Base-by-base conservation (phyloP, 192 early-diverging fungal genomes). In the Linderina pennispora region DNA sequence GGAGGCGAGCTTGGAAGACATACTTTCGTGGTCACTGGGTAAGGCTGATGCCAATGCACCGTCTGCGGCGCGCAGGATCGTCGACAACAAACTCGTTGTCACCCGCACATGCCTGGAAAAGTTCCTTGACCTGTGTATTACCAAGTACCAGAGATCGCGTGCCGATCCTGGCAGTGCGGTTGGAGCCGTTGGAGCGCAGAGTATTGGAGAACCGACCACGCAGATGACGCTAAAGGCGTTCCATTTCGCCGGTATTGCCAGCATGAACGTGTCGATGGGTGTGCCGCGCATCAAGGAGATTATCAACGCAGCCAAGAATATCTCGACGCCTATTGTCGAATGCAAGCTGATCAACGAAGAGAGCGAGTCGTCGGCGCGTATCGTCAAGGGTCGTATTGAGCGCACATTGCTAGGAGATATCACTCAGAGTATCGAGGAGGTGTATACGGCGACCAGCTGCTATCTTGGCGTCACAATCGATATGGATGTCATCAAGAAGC, bases 191-290 rank as follows among this genome's bases (percentile, higher is more conserved):
- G 97, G 92, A 19, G 97, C 94, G 3, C 94, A 97, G 65, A 87
- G 84, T 25, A 95, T 99, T 54, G 97, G 97, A 48, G 97, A 99
- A 55, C 97, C 97, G 11, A 93, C 93, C 37, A 99, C 97, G 3
- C 97, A 99, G 60, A 99, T 99, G 97, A 99, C 97, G 44, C 67
- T 99, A 43, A 97, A 97, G 74, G 93, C 97, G 66, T 99, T 99
- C 88, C 97, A 99, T 77, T 99, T 98, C 82, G 94, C 97, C 58
- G 97, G 97, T 82, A 89, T 99, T 37, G 94, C 92, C 23, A 85
- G 82, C 46, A 96, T 98, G 94, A 99, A 96, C 82, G 87, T 99
- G 48, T 96, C 97, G 3, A 83, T 96, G 58, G 97, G 97, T 80
- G 97, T 99, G 36, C 97, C 97, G 11, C 93, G 97, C 59, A 94